A percentile compares a stretch with the other conserved stretches of the same genome.
Evolutionary conservation across 2,329 filamentous ascomycete species (phyloP).

Genomic region (Fusarium sp.): DNA sequence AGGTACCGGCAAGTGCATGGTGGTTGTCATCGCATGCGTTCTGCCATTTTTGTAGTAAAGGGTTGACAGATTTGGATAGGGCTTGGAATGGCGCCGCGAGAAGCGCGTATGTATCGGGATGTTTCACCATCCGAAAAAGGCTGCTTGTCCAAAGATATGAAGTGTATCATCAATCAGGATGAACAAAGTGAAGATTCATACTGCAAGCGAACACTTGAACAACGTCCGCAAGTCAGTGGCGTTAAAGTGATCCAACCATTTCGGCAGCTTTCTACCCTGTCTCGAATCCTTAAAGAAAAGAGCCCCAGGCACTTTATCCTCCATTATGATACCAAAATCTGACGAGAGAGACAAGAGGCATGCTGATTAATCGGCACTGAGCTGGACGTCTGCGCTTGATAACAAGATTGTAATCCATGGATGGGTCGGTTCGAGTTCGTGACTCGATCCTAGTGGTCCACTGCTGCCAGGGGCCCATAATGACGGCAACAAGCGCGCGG

Average conservation of each 20-base stretch:
- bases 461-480: background rate
- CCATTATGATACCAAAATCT: background rate
- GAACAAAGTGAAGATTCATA: background rate
- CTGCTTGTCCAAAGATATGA: background rate
- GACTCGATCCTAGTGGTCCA: background rate
- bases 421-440: background rate
- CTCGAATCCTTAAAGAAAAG: background rate
- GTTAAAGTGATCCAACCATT: background rate
- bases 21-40: too few species aligned
- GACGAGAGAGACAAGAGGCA: background rate
- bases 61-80: too few species aligned
- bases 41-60: too few species aligned
- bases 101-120: too few species aligned
- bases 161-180: background rate
- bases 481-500: background rate
- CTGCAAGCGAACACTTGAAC: background rate
- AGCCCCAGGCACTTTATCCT: background rate
- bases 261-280: background rate
- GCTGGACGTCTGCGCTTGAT: background rate
- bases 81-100: too few species aligned
- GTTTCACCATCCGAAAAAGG: too few species aligned
- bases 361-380: background rate
- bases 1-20: too few species aligned
- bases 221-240: background rate
- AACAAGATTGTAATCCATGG: background rate